phyloP scores from a whole-genome alignment of 345 rosid species.

The Triadica sebifera region DNA sequence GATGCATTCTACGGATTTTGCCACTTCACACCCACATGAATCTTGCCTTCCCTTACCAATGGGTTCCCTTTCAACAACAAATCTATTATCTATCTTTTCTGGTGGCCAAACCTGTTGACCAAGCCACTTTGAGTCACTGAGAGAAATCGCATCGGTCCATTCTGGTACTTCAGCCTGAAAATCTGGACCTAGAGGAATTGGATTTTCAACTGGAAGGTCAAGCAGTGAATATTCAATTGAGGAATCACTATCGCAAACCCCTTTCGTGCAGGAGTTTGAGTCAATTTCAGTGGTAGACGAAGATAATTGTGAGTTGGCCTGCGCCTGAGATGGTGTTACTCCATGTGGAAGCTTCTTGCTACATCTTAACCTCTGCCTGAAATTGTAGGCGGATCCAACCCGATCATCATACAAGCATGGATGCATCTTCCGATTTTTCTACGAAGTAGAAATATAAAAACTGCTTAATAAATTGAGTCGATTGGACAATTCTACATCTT shows the following conservation, averaged over 20 bases:
- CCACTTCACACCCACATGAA: slow-evolving; percentile 66
- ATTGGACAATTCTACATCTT: neutral
- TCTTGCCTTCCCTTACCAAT: slow-evolving; percentile 87
- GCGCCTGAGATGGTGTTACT: slow-evolving; percentile 24
- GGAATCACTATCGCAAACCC: slow-evolving; percentile 20
- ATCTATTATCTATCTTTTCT: slow-evolving; percentile 29
- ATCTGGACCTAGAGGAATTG: slow-evolving; percentile 52
- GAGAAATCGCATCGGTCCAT: slow-evolving; percentile 51
- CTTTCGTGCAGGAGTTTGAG: slow-evolving; percentile 17
- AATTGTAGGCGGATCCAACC: slow-evolving; percentile 58
- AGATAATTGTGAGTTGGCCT: slow-evolving; percentile 25
- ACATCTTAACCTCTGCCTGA: slow-evolving; percentile 59
- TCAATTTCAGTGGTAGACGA: slow-evolving; percentile 30
- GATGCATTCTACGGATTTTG: slow-evolving; percentile 65
- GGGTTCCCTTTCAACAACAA: slow-evolving; percentile 71
- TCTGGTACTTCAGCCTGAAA: slow-evolving; percentile 76
- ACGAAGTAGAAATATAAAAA: slow-evolving; percentile 20
- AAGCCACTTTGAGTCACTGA: slow-evolving; percentile 69
- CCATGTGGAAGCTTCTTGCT: slow-evolving; percentile 22
- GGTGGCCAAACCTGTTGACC: slow-evolving; percentile 77
- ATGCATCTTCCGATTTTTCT: slow-evolving; percentile 76
- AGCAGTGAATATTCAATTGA: slow-evolving; percentile 32
- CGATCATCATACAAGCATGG: slow-evolving; percentile 74
- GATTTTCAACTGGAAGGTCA: slow-evolving; percentile 33
- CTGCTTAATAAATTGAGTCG: slow-evolving; percentile 11